Percentiles rank a stretch among this genome's conserved stretches.
Conservation (phyloP, 1,284 basidiomycete species). For the Golubevia pallescens region DNA sequence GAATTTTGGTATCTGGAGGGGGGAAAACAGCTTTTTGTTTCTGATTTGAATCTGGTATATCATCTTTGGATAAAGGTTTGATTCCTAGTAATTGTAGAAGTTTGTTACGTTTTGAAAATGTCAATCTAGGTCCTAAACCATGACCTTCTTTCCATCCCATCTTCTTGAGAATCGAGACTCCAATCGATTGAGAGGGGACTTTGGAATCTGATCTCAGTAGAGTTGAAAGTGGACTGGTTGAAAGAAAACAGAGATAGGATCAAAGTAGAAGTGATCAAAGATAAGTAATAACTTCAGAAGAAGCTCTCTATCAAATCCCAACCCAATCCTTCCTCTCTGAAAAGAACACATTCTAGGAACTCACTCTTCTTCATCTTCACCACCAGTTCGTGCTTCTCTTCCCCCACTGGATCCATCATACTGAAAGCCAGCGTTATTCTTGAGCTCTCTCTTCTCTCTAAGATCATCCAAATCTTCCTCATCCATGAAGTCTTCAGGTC, state of each 20-base stretch:
- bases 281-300: not conserved
- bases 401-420: no score
- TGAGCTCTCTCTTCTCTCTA: constrained; percentile 74
- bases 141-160: constrained; percentile 58
- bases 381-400: no score
- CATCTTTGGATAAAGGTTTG: constrained; percentile 12
- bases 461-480: constrained; percentile 91
- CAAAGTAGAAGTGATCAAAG: constrained; percentile 2
- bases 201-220: no score
- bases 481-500: constrained; percentile 96
- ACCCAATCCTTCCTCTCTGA: no score
- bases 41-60: not conserved
- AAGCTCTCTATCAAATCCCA: no score
- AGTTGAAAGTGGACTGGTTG: no score
- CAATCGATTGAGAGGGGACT: not conserved
- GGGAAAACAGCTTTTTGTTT: no score
- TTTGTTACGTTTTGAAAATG: constrained; percentile 15
- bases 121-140: constrained; percentile 30
- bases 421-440: no score
- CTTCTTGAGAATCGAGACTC: constrained; percentile 23
- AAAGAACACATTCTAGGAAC: no score
- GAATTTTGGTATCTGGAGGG: no score
- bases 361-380: no score
- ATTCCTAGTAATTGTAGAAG: constrained; percentile 10
- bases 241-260: constrained; percentile 5